Base-by-base conservation (phyloP, 192 early-diverging fungal species). In the Coemansia pectinata region DNA sequence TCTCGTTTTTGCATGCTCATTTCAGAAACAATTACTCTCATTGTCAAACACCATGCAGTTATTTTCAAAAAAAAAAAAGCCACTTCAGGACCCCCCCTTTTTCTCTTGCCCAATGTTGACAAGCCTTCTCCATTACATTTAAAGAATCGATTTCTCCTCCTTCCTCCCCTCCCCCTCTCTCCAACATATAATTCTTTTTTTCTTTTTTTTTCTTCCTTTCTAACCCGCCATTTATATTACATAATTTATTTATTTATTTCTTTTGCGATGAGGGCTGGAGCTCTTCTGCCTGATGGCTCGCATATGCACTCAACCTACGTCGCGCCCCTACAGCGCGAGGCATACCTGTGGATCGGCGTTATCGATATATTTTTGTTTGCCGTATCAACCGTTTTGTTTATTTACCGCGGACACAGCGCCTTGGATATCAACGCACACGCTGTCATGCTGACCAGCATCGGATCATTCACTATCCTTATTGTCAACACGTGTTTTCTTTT, bases 401-500 rank as follows among this genome's bases (percentile, higher is more conserved):
- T 79, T 25, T 84, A 84, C 66, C 77, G 83, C 3, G 83, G 83
- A 33, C 74, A 75, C 48, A 78, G 71, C 19, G 74, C 77, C 1
- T 61, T 79, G 12, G 77, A 79, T 63, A 79, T 84, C 38, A 77
- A 79, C 62, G 74, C 77, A 0, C 73, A 84, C 10, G 77, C 82
- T 0, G 77, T 84, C 62, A 69, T 84, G 34, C 69, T 84, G 61
- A 84, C 82, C 14, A 79, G 74, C 47, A 79, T 84, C 7, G 82
- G 82, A 2, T 79, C 82, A 4, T 71, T 79, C 23, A 79, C 82
- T 3, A 76, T 79, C 36, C 64, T 84, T 12, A 40, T 79, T 8
- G 81, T 83, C 63, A 83, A 83, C 76, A 78, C 81, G 10, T 83
- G 81, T 59, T 83, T 83, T 25, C 41, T 83, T 31, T 83, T 83